Percentiles rank a stretch among this genome's conserved stretches.
These are phyloP conservation scores for Euphorbia corollata DNA, from an alignment of 441 rosid genomes.

Conservation along the genomic window DNA sequence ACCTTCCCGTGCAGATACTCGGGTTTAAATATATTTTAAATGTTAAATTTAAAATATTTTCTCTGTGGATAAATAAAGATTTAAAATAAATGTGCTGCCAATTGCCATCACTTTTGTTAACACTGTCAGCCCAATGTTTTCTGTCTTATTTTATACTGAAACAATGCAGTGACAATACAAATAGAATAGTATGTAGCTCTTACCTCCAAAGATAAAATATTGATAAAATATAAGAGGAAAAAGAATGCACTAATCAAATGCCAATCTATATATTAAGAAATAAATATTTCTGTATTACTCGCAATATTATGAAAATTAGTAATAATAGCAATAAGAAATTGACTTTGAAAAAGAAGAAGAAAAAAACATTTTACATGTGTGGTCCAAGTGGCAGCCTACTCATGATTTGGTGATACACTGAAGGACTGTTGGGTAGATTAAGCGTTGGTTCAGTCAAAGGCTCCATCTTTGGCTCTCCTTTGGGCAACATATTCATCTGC, in stretches of 20 bases:
- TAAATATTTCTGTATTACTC: constrained; percentile 29
- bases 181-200: too few relatives aligned
- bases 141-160: too few relatives aligned
- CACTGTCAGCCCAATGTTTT: too few relatives aligned
- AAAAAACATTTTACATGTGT: constrained; percentile 39
- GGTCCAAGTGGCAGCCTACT: constrained; percentile 78
- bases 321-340: constrained; percentile 6
- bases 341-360: background rate
- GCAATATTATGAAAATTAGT: constrained; percentile 11
- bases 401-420: constrained; percentile 71
- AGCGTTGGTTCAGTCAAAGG: constrained; percentile 56
- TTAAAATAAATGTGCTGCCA: background rate
- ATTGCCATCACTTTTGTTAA: background rate
- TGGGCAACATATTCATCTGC: constrained; percentile 39
- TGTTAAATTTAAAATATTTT: too few relatives aligned
- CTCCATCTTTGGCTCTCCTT: constrained; percentile 73
- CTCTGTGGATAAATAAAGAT: too few relatives aligned
- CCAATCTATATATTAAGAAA: constrained; percentile 19
- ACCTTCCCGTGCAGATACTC: too few relatives aligned
- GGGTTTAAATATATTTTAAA: too few relatives aligned
- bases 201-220: background rate
- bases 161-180: too few relatives aligned
- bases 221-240: background rate
- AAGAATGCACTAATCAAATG: constrained; percentile 7
- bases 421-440: constrained; percentile 41